Evolutionary conservation across 2,329 filamentous ascomycete genomes (phyloP).

Genomic region (Talaromyces verruculosus): DNA sequence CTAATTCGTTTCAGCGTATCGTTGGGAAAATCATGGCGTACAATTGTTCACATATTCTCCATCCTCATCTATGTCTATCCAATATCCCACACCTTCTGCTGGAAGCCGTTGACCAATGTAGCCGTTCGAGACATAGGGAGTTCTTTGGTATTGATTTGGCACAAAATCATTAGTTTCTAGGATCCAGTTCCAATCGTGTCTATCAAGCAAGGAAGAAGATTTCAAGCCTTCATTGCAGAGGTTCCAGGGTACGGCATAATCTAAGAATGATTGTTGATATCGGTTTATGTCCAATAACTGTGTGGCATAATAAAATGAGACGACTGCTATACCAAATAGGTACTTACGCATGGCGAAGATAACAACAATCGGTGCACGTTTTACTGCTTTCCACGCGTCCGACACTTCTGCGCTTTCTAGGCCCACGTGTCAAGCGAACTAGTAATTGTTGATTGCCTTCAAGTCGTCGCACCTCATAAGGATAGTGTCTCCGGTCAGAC

Average conservation of each 20-base stretch:
- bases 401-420: background rate
- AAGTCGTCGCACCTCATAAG: background rate
- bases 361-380: background rate
- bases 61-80: conserved; percentile 17
- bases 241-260: background rate
- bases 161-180: conserved; percentile 17
- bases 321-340: background rate
- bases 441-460: background rate
- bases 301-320: background rate
- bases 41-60: conserved; percentile 18
- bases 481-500: background rate
- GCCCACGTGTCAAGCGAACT: background rate
- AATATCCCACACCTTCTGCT: conserved; percentile 19
- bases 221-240: background rate
- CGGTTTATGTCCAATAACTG: background rate
- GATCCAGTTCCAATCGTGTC: conserved; percentile 3
- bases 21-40: background rate
- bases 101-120: conserved; percentile 21
- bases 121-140: conserved; percentile 20
- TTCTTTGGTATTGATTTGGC: conserved; percentile 20
- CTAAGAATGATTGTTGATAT: background rate
- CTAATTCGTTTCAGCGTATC: background rate
- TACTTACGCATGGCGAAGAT: background rate
- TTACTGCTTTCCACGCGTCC: background rate
- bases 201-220: background rate